These are phyloP conservation scores for Aegilops longissima DNA, from an alignment of 176 grass and related monocot genomes.

Conservation along the genomic window DNA sequence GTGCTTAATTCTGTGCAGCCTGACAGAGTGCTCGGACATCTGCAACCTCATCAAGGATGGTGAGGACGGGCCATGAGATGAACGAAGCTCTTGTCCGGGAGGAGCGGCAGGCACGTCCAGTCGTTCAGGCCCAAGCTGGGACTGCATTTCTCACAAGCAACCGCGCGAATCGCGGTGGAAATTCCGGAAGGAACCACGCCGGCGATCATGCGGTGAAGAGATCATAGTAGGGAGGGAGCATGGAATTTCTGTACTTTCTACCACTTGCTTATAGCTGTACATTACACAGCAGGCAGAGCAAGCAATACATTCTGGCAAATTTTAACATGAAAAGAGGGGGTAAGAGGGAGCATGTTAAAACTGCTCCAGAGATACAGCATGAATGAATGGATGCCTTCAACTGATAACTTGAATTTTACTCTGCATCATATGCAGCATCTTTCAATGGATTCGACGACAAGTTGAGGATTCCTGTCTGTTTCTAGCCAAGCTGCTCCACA, in stretches of 20 bases:
- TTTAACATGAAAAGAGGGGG: no score
- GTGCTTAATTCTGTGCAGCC: background rate
- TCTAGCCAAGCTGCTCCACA: no score
- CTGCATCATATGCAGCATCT: conserved; percentile 18
- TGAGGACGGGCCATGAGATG: conserved; percentile 58
- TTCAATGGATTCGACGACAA: background rate
- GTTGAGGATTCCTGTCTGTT: no score
- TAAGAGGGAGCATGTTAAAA: no score
- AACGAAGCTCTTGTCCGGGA: background rate
- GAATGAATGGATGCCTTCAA: background rate
- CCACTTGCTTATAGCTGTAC: background rate
- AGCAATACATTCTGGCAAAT: background rate
- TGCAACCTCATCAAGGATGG: conserved; percentile 77
- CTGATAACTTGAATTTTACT: background rate
- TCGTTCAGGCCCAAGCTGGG: no score
- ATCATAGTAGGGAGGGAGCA: background rate
- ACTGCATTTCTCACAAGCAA: background rate
- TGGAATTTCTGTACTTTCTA: background rate
- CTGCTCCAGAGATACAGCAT: background rate
- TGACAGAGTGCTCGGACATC: conserved; percentile 69
- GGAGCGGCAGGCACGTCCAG: background rate
- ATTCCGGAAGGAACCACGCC: no score
- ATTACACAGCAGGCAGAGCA: background rate
- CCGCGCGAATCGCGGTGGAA: background rate
- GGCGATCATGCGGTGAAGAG: background rate